Percentiles rank a stretch among this genome's conserved stretches.
Evolutionary conservation across 495 filamentous ascomycete species (phyloP).

Genomic region (Lasiosphaeriaceae sp.): DNA sequence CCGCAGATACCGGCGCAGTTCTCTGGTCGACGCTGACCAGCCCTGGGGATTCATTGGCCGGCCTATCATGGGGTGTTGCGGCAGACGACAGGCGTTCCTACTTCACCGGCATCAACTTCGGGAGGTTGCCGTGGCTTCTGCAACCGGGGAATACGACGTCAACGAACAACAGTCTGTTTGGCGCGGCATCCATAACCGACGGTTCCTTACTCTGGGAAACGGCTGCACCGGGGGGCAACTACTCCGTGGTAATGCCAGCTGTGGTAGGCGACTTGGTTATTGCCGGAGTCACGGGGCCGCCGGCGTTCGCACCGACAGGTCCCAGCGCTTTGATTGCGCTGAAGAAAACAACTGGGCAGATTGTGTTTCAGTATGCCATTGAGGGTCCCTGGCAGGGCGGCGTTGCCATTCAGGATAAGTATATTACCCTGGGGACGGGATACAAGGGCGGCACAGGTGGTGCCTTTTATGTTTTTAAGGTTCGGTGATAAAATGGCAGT

Average conservation of each 20-base stretch:
- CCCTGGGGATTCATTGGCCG: conserved; percentile 22
- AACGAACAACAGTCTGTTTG: conserved; percentile 28
- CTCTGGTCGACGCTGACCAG: conserved; percentile 31
- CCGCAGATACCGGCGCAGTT: conserved; percentile 25
- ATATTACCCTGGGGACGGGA: neutral
- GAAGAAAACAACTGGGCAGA: neutral
- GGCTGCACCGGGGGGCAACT: neutral
- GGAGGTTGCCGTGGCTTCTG: conserved; percentile 13
- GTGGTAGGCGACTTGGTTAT: conserved; percentile 8
- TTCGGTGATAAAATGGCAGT: neutral
- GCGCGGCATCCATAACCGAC: conserved; percentile 19
- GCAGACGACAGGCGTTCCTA: conserved; percentile 32
- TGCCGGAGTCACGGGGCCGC: neutral
- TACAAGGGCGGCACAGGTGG: neutral
- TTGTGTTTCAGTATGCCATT: neutral
- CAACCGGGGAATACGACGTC: conserved; percentile 11
- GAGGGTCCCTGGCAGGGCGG: neutral
- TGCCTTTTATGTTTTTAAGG: neutral
- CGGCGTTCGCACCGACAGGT: neutral
- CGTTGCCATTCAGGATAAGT: neutral
- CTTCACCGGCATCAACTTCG: conserved; percentile 31
- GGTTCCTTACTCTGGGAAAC: conserved; percentile 9
- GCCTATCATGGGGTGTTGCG: conserved; percentile 37
- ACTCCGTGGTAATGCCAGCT: neutral
- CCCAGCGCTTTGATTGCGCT: neutral